These are phyloP conservation scores for Leishmania major DNA, from an alignment of 208 protist genomes.

Conservation along the genomic window DNA sequence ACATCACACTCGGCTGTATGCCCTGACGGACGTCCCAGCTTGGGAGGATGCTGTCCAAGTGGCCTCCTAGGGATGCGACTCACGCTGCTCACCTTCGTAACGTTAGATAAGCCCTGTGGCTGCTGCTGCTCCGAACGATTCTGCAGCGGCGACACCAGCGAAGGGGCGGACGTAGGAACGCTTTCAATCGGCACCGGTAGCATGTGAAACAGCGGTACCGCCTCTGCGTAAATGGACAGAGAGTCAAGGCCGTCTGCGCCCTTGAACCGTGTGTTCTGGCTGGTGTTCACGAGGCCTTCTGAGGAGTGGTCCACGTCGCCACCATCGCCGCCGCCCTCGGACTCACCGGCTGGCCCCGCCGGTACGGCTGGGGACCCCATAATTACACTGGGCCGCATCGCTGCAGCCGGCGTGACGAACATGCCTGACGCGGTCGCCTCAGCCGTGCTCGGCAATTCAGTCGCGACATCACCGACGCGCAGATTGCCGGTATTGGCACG, in stretches of 20 bases:
- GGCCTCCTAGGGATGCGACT: conserved; percentile 1
- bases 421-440: background rate
- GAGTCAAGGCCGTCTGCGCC: background rate
- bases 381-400: background rate
- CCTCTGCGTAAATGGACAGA: background rate
- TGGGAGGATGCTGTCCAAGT: background rate
- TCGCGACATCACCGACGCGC: background rate
- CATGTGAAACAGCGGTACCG: background rate
- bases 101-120: background rate
- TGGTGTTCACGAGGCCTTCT: conserved; percentile 2
- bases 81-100: background rate
- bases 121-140: background rate
- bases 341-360: background rate
- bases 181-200: background rate
- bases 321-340: background rate
- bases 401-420: background rate
- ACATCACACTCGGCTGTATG: background rate
- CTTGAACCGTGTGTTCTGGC: background rate
- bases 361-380: background rate
- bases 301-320: background rate
- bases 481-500: background rate
- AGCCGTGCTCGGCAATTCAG: background rate
- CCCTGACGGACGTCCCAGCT: background rate
- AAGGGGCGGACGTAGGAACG: background rate
- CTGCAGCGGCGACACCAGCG: conserved; percentile 1